Base-by-base conservation (phyloP, 2,329 filamentous ascomycete species). In the Alternaria infectoria region DNA sequence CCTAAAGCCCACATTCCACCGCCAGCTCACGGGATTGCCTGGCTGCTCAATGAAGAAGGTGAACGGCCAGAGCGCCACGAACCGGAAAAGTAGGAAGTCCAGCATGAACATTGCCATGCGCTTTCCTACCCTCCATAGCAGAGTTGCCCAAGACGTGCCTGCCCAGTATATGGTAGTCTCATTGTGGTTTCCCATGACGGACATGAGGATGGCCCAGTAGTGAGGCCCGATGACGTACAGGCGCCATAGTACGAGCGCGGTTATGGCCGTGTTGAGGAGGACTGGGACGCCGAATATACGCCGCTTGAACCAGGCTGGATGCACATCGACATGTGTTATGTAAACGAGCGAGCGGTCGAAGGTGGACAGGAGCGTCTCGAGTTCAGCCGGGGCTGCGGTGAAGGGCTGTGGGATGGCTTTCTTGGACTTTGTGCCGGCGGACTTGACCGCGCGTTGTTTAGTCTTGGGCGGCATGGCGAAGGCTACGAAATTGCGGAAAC, bases 211-310 rank as follows among this genome's bases (percentile, higher is more conserved):
- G 54, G 83, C 82, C 71, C 88, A 86, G 84, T 98, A 98, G 78
- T 88, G 90, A 1, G 92, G 92, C 12, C 87, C 69, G 69, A 93
- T 90, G 78, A 84, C 82, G 78, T 87, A 92, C 64, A 90, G 82
- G 67, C 94, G 90, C 83, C 89, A 89, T 62, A 85, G 70, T 70
- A 97, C 88, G 30, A 92, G 80, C 3, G 84, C 74, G 9, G 85
- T 82, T 61, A 97, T 89, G 69, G 83, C 80, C 32, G 91, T 61
- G 80, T 97, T 97, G 81, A 97, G 88, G 17, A 89, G 79, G 17
- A 93, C 85, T 15, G 94, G 93, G 1, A 97, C 89, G 51, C 89
- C 73, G 81, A 97, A 97, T 73, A 96, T 91, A 74, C 92, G 91
- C 77, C 88, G 88, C 82, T 97, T 97, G 81, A 94, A 88, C 26